Percentiles rank a stretch among this genome's conserved stretches.
Evolutionary conservation across 768 basidiomycete genomes (phyloP).

Genomic region (Pleurotus cornucopiae): DNA sequence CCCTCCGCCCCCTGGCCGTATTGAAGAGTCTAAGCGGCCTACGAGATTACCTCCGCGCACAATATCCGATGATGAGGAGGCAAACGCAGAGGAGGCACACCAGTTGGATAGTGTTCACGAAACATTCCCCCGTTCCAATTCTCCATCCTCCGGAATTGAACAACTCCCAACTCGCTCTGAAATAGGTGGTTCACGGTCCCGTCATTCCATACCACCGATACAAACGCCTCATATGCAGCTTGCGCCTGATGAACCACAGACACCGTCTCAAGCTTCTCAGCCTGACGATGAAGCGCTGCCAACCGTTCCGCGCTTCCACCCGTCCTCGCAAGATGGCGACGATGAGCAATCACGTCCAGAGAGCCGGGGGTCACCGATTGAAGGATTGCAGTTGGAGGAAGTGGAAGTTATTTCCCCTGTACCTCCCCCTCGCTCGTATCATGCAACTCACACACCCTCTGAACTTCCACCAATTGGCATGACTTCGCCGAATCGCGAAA

Average conservation of each 20-base stretch:
- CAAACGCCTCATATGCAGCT: slow-evolving; percentile 6
- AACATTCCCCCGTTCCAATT: background rate
- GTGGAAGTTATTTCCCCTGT: slow-evolving; percentile 12
- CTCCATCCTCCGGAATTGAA: background rate
- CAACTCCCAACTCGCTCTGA: background rate
- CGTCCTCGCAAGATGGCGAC: slow-evolving; percentile 4
- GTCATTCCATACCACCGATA: background rate
- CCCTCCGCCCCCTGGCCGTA: background rate
- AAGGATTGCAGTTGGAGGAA: slow-evolving; percentile 7
- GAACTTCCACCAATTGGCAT: slow-evolving; percentile 18
- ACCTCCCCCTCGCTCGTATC: slow-evolving; percentile 5
- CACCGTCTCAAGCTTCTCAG: slow-evolving; percentile 2
- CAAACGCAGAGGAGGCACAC: background rate
- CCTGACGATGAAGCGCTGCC: slow-evolving; percentile 28
- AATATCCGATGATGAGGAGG: background rate
- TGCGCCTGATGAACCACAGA: slow-evolving; percentile 1
- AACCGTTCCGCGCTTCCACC: slow-evolving; percentile 19
- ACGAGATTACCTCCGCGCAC: background rate
- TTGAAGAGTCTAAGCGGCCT: background rate
- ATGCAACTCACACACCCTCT: slow-evolving; percentile 1
- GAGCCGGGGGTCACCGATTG: background rate
- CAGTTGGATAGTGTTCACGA: background rate
- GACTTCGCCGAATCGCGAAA: slow-evolving; percentile 28
- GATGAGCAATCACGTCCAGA: background rate
- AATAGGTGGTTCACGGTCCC: background rate